Percentiles rank a stretch among this genome's conserved stretches.
Conservation (phyloP, 768 basidiomycete species). For the Tylopilus sp. region DNA sequence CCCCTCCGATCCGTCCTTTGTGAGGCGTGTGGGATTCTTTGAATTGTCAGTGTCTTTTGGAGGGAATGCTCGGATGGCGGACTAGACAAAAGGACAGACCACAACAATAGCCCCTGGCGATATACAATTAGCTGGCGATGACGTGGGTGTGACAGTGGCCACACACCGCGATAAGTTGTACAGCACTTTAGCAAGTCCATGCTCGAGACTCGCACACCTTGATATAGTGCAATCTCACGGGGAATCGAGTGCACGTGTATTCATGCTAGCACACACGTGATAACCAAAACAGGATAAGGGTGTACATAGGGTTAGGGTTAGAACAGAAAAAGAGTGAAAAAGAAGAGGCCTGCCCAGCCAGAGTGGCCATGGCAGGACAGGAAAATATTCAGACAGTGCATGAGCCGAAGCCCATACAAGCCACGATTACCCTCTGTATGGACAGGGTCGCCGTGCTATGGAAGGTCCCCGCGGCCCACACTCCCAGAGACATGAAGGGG, state of each 20-base stretch:
- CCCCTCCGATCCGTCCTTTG: conserved; percentile 74
- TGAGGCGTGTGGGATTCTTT: conserved; percentile 77
- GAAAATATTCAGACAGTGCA: conserved; percentile 82
- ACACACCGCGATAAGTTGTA: no score
- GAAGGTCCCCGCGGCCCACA: conserved; percentile 52
- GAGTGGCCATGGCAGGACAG: conserved; percentile 61
- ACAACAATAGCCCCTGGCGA: no score
- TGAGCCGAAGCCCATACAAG: conserved; percentile 64
- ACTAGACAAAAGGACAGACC: no score
- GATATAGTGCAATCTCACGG: conserved; percentile 44
- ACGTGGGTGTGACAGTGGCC: no score
- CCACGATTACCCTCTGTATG: conserved; percentile 40
- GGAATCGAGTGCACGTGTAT: conserved; percentile 1
- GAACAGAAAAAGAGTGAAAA: neutral
- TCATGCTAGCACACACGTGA: conserved; percentile 10
- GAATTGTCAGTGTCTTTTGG: conserved; percentile 79
- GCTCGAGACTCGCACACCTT: conserved; percentile 67
- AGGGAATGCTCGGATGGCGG: no score
- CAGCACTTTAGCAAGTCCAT: conserved; percentile 71
- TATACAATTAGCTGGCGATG: no score
- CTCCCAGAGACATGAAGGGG: conserved; percentile 52
- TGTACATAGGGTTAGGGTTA: conserved; percentile 30
- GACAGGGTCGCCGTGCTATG: conserved; percentile 59
- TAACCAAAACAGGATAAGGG: conserved; percentile 1
- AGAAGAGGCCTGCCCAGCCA: conserved; percentile 34